Base-by-base conservation (phyloP, 1,139 yeast genomes). In the Candida buenavistaensis region DNA sequence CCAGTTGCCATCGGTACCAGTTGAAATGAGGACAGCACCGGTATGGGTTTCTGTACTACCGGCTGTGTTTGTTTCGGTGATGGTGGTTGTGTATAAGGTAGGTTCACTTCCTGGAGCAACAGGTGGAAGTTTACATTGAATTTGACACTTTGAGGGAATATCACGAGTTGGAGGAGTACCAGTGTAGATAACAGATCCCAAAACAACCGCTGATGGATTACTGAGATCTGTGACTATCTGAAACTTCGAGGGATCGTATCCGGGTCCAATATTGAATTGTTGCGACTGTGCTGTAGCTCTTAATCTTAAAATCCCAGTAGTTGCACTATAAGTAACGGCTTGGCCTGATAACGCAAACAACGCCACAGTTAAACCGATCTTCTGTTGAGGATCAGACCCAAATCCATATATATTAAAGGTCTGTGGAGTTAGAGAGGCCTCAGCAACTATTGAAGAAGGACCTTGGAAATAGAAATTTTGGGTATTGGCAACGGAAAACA, bases 371-470 rank as follows among this genome's bases (percentile, higher is more conserved):
- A 57, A 33, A 26, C 59, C 57, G 34, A 60, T 48, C n/a, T 45
- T 38, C n/a, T n/a, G n/a, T n/a, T n/a, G n/a, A 33, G 58, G 62
- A 8, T 59, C 59, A 35, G 46, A 44, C 32, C 67, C 67, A 39
- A 52, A 62, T n/a, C 64, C 65, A 14, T 48, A 48, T 30, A 62
- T 60, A 5, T 38, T 45, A 44, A 46, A 54, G 7, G 57, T 48
- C 32, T 47, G 55, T 6, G 45, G 20, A 9, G 22, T 21, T 5
- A 11, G 10, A 5, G 6, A 13, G n/a, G 30, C 30, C 14, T 27
- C 17, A 10, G 48, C 49, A 20, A 40, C 33, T 8, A 53, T 14
- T 13, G 39, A 26, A 6, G 58, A 51, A 6, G 34, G 5, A 3
- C 45, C 13, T 25, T 43, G 36, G 35, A 54, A 37, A 28, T 46